phyloP scores from a whole-genome alignment of 2,329 filamentous ascomycete species.

The Calonectria pteridis region DNA sequence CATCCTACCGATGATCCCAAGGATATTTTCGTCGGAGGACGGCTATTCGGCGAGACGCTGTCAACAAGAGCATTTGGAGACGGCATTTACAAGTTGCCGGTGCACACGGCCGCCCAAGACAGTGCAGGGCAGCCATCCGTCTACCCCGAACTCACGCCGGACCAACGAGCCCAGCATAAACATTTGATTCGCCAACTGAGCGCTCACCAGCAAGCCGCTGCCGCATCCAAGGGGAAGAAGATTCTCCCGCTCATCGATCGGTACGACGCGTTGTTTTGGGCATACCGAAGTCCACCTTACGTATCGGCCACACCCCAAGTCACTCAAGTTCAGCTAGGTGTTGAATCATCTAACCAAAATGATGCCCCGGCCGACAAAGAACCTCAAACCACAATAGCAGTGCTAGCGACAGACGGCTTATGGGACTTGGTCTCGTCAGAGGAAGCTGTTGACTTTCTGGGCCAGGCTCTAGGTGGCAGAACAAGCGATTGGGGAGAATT shows the following conservation, averaged over 20 bases:
- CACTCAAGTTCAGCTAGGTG: not conserved
- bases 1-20: conserved; percentile 13
- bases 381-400: not conserved
- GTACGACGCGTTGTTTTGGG: conserved; percentile 12
- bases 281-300: conserved; percentile 6
- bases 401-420: conserved; percentile 8
- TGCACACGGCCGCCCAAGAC: not conserved
- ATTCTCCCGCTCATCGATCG: conserved; percentile 10
- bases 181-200: conserved; percentile 6
- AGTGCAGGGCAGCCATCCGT: not conserved
- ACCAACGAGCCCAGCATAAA: conserved; percentile 1
- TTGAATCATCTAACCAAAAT: not conserved
- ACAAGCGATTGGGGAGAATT: not conserved
- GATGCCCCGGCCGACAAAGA: not conserved
- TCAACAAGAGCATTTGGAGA: conserved; percentile 13
- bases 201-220: not conserved
- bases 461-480: not conserved
- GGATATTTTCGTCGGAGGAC: conserved; percentile 11
- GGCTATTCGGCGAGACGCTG: conserved; percentile 15
- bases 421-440: conserved; percentile 14
- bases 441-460: not conserved
- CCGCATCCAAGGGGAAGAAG: conserved; percentile 9
- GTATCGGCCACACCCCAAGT: conserved; percentile 4
- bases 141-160: not conserved
- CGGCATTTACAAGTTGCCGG: conserved; percentile 12